phyloP scores from a whole-genome alignment of 2,329 filamentous ascomycete species.

The Verticillium dahliae region DNA sequence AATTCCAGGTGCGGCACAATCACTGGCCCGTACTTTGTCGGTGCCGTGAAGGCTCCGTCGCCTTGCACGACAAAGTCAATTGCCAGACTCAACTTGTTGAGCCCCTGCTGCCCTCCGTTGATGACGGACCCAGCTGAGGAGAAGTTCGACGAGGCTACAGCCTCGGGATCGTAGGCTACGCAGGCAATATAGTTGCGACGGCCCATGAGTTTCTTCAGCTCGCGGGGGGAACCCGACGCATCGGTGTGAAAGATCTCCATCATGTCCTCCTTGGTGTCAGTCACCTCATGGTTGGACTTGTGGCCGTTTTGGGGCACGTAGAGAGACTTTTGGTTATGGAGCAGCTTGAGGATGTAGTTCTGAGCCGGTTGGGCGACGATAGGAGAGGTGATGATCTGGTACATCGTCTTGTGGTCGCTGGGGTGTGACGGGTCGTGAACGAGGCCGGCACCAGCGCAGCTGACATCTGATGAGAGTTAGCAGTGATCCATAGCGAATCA shows the following conservation, averaged over 20 bases:
- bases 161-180: conserved; percentile 89
- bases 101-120: conserved; percentile 33
- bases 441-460: conserved; percentile 83
- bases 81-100: conserved; percentile 73
- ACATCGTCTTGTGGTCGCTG: conserved; percentile 97
- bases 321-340: conserved; percentile 90
- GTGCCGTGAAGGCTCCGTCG: conserved; percentile 70
- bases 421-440: conserved; percentile 91
- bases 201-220: conserved; percentile 89
- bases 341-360: conserved; percentile 81
- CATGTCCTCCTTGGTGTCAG: conserved; percentile 99
- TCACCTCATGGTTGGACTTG: conserved; percentile 63
- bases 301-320: conserved; percentile 89
- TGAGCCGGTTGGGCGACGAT: conserved; percentile 86
- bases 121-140: conserved; percentile 27
- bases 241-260: conserved; percentile 99
- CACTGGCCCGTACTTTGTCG: conserved; percentile 95
- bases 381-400: conserved; percentile 89
- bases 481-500: conserved; percentile 3
- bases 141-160: conserved; percentile 38
- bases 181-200: conserved; percentile 88
- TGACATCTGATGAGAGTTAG: conserved; percentile 56
- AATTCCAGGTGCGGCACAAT: conserved; percentile 84
- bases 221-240: conserved; percentile 71
- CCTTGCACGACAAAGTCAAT: conserved; percentile 97